Base-by-base conservation (phyloP, 1,284 basidiomycete genomes). In the Microbotryum violaceum region DNA sequence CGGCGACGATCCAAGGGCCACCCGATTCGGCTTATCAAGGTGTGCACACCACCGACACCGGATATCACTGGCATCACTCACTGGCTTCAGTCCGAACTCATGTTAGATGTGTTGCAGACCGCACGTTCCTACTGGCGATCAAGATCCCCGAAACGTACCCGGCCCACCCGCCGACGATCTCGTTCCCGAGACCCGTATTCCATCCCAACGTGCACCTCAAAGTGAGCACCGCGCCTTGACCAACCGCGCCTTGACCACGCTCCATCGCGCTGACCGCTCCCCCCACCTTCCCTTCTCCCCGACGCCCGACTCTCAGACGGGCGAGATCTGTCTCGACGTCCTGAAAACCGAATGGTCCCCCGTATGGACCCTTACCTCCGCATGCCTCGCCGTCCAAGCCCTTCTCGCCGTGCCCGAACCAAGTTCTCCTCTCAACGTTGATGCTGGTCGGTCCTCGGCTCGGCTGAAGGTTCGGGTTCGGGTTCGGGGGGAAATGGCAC, bases 311-410 rank as follows among this genome's bases (percentile, higher is more conserved):
- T 6, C 44, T 31, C 58, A 71, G 62, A 70, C 67, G 4, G 74
- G 74, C 29, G 74, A 75, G 53, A 74, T 75, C 56, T 75, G 74
- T 46, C 61, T 75, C 1, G 74, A 75, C 57, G 62, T 75, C 1
- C 70, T 75, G 5, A 61, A 69, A 49, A 46, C 64, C 2, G 70
- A 74, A 49, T 75, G 74, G 74, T 69, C 73, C 3, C 74, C 74
- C 0, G 74, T 74, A 0, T 75, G 74, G 74, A 70, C 70, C 6
- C 57, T 75, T 25, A 66, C 69, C n/a, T 67, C 68, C 1, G 70
- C 72, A 0, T 74, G 70, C 23, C 72, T 72, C 0, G 74, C 74
- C 14, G 67, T 75, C 0, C 52, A 74, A 8, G 70, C 72, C 6
- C 62, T 75, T 5, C 58, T 75, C 5, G 74, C 74, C 31, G 62